Evolutionary conservation across 495 filamentous ascomycete genomes (phyloP).

Genomic region (Poronia punctata): DNA sequence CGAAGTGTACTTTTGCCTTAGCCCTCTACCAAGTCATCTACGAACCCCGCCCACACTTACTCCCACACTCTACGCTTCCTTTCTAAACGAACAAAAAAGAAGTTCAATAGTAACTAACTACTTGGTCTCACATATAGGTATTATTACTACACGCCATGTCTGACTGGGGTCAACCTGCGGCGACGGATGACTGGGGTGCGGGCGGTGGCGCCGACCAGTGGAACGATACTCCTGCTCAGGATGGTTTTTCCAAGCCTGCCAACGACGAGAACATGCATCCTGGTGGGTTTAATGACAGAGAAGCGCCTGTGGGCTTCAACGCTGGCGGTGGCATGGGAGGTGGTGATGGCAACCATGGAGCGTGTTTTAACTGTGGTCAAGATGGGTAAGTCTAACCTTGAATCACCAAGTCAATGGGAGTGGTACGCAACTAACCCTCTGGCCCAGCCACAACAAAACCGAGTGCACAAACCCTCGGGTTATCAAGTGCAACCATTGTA

Average conservation of each 20-base stretch:
- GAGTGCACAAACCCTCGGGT: conserved; percentile 42
- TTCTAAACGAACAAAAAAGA: no score
- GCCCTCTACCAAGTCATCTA: no score
- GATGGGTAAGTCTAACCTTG: conserved; percentile 48
- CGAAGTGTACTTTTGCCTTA: no score
- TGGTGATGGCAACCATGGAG: conserved; percentile 51
- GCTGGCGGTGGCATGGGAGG: conserved; percentile 45
- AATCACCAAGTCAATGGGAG: background rate
- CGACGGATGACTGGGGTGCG: no score
- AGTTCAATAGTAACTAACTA: no score
- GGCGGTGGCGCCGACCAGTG: no score
- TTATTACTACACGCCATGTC: no score
- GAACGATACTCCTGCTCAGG: background rate
- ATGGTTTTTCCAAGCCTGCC: background rate
- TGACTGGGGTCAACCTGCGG: no score
- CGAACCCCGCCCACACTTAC: no score
- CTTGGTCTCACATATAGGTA: no score
- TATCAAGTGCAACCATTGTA: conserved; percentile 30
- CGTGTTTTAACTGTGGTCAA: conserved; percentile 77
- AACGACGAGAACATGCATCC: background rate
- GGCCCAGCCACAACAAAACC: conserved; percentile 41
- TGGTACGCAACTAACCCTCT: conserved; percentile 15
- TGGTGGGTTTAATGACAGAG: conserved; percentile 1
- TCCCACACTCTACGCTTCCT: no score
- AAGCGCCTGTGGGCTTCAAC: no score